A percentile compares a stretch with the other conserved stretches of the same genome.
Conservation (phyloP, 441 rosid genomes). For the Isatis lusitanica region DNA sequence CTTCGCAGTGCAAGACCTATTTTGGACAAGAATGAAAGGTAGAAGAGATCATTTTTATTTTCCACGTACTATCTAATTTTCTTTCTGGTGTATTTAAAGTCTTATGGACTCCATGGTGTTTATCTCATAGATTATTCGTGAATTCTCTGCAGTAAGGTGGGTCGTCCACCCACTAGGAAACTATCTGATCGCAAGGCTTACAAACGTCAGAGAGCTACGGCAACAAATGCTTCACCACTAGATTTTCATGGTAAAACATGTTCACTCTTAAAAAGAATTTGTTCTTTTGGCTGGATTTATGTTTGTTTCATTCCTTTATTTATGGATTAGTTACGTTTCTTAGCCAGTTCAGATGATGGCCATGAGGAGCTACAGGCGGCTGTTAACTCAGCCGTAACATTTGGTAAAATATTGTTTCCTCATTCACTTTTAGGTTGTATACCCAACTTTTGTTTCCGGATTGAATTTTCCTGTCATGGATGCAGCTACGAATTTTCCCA, state of each 20-base stretch:
- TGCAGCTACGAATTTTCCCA: conserved; percentile 62
- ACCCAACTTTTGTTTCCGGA: conserved; percentile 14
- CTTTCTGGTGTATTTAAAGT: background rate
- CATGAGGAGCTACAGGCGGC: conserved; percentile 91
- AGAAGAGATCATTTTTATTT: conserved; percentile 31
- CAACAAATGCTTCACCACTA: conserved; percentile 52
- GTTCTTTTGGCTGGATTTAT: background rate
- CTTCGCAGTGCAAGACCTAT: conserved; percentile 76
- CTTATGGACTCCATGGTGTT: conserved; percentile 12
- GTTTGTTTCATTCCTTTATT: conserved; percentile 21
- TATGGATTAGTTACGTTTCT: conserved; percentile 35
- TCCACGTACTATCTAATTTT: conserved; percentile 6
- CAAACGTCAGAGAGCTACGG: conserved; percentile 69
- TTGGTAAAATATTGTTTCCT: conserved; percentile 44
- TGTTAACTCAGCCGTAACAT: conserved; percentile 68
- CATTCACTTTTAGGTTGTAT: conserved; percentile 15
- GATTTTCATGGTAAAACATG: conserved; percentile 81
- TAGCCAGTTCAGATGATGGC: conserved; percentile 84
- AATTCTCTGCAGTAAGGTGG: conserved; percentile 68
- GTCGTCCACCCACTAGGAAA: conserved; percentile 93
- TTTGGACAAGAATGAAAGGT: conserved; percentile 86
- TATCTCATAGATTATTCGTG: conserved; percentile 40
- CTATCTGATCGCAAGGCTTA: conserved; percentile 89
- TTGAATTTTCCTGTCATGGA: conserved; percentile 35
- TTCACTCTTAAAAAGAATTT: conserved; percentile 22